Evolutionary conservation across 1,284 basidiomycete genomes (phyloP), one percentile per base, ranked within the genome.

Genomic region (Austroboletus olivaceoglutinosus): DNA sequence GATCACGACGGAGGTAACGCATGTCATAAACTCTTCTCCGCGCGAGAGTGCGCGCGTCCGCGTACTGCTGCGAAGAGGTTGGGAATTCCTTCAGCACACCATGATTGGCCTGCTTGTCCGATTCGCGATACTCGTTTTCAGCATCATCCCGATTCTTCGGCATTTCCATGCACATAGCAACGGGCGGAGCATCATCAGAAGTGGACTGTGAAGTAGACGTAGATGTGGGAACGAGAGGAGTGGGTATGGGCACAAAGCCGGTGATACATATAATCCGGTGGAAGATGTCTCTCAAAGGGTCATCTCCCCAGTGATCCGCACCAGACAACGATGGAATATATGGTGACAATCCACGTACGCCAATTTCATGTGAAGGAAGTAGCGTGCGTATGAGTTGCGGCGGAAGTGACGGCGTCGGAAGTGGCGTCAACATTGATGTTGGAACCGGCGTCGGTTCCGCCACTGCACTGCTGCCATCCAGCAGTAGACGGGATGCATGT

Each of bases 21-120:
- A 80, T 72, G 48, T 77, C 69, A 55, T 81, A 80, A 6, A 76
- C 76, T 25, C 68, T 68, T 39, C 67, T 67, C 18, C 76, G 67
- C 0, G 80, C 76, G 4, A 72, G 64, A 15, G 58, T 58, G 8
- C 77, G 71, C 16, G 73, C 76, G n/a, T 70, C 50, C 37, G 52
- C 45, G 2, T 61, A 43, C 39, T 73, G 72, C n/a, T 57, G 39
- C 4, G 36, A 50, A 18, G 53, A 44, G 0, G 45, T 48, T 1
- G 52, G 62, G 41, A 62, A 62, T 23, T 7, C 4, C 18, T 30
- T 25, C 4, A 16, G 9, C 1, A 1, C 16, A 10, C 2, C 23
- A 40, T 2, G 27, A 30, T 0, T 18, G 5, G 38, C n/a, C 13
- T 18, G 38, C 8, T 13, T 41, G 10, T 19, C 34, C n/a, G 18